These are phyloP conservation scores for Gynandropsis gynandra DNA, from an alignment of 345 rosid genomes.

Conservation along the genomic window DNA sequence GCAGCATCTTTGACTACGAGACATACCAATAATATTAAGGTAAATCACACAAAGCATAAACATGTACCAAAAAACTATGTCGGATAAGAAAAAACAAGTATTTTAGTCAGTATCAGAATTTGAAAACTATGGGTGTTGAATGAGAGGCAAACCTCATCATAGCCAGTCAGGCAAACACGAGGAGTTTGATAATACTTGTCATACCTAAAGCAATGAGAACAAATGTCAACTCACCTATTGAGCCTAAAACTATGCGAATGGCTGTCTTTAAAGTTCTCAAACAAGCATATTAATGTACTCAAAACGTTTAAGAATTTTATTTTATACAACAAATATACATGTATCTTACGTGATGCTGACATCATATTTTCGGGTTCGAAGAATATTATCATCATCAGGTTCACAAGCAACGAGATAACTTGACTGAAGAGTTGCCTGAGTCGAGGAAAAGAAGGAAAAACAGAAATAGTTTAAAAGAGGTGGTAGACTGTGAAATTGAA, in stretches of 20 bases:
- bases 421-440: conserved; percentile 78
- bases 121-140: not conserved
- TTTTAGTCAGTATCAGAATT: too few species aligned
- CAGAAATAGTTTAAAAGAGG: too few species aligned
- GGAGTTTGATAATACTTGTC: conserved; percentile 94
- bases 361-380: conserved; percentile 93
- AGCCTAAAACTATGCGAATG: conserved; percentile 1
- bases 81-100: conserved; percentile 2
- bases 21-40: conserved; percentile 12
- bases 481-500: not conserved
- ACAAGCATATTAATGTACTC: too few species aligned
- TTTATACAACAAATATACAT: not conserved
- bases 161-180: conserved; percentile 94
- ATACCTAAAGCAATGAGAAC: conserved; percentile 39
- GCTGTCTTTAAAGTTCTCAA: not conserved
- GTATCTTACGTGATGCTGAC: conserved; percentile 88
- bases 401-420: conserved; percentile 75
- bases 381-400: conserved; percentile 85
- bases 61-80: not conserved
- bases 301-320: too few species aligned
- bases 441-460: not conserved
- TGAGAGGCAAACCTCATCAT: conserved; percentile 65
- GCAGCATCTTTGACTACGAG: conserved; percentile 72
- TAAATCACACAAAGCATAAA: conserved; percentile 6
- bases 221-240: not conserved